phyloP scores from a whole-genome alignment of 1,139 yeast species.

The Suhomyces taliae region DNA sequence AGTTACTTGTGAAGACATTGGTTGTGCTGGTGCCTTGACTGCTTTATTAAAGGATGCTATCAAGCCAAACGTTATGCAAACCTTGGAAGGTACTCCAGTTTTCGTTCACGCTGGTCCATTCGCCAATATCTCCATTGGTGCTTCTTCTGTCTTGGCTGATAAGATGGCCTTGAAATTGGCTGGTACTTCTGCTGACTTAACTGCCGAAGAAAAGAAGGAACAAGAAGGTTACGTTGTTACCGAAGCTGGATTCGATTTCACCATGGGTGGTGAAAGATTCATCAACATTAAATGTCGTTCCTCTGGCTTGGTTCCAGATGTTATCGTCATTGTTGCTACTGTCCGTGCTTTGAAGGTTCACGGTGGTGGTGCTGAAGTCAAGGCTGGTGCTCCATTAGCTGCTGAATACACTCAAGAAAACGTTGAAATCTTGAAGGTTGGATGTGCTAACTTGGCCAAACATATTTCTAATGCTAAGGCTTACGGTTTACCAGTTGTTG shows the following conservation, averaged over 20 bases:
- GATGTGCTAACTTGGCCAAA: conserved; percentile 88
- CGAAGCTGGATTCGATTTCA: conserved; percentile 98
- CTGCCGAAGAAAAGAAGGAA: conserved; percentile 49
- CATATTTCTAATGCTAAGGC: conserved; percentile 85
- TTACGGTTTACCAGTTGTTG: conserved; percentile 92
- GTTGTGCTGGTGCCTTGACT: conserved; percentile 79
- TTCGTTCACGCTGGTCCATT: conserved; percentile 86
- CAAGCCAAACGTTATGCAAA: conserved; percentile 82
- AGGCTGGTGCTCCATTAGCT: conserved; percentile 92
- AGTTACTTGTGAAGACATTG: conserved; percentile 75
- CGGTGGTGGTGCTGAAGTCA: conserved; percentile 98
- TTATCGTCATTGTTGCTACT: conserved; percentile 93
- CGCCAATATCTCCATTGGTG: conserved; percentile 84
- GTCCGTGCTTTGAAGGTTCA: conserved; percentile 96
- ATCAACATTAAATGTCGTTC: conserved; percentile 95
- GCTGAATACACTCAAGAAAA: conserved; percentile 84
- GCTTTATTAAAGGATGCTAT: conserved; percentile 79
- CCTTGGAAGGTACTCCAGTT: conserved; percentile 82
- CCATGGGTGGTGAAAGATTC: conserved; percentile 99
- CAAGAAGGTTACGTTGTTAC: conserved; percentile 91
- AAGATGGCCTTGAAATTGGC: conserved; percentile 73
- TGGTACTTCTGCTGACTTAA: conserved; percentile 58
- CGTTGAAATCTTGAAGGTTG: conserved; percentile 75
- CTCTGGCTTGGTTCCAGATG: conserved; percentile 88
- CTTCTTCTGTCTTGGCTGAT: conserved; percentile 79